Percentiles rank a stretch among this genome's conserved stretches.
phyloP scores from a whole-genome alignment of 2,329 filamentous ascomycete species.

The Clarireedia sp. region DNA sequence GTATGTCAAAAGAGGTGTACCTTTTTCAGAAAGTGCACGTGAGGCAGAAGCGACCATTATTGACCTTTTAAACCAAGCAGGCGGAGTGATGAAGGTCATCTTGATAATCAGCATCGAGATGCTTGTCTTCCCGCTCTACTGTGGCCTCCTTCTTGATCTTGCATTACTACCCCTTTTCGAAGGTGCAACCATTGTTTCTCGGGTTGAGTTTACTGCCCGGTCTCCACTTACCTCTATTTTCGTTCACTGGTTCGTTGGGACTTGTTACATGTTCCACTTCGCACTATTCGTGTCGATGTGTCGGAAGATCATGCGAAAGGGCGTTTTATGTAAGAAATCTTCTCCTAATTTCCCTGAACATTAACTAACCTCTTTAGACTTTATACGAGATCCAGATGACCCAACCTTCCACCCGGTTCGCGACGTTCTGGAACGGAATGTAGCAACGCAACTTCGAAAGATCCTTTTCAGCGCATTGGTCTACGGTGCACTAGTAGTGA shows the following conservation, averaged over 20 bases:
- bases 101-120: slow-evolving; percentile 98
- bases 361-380: slow-evolving; percentile 51
- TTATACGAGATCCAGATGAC: slow-evolving; percentile 96
- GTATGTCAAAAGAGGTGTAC: slow-evolving; percentile 67
- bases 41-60: slow-evolving; percentile 70
- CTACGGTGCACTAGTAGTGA: slow-evolving; percentile 84
- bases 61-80: slow-evolving; percentile 83
- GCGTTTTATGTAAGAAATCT: slow-evolving; percentile 71
- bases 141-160: slow-evolving; percentile 79
- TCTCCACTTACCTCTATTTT: slow-evolving; percentile 88
- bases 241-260: slow-evolving; percentile 97
- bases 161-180: slow-evolving; percentile 87
- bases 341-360: background rate
- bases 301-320: slow-evolving; percentile 90
- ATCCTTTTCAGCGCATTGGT: slow-evolving; percentile 94
- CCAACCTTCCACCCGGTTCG: slow-evolving; percentile 97
- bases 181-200: slow-evolving; percentile 65
- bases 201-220: slow-evolving; percentile 67
- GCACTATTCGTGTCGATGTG: slow-evolving; percentile 98
- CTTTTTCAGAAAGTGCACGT: slow-evolving; percentile 51
- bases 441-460: slow-evolving; percentile 88
- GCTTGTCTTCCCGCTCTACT: slow-evolving; percentile 94
- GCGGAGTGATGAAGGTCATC: slow-evolving; percentile 95
- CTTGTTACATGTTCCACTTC: slow-evolving; percentile 99
- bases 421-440: slow-evolving; percentile 87